Base-by-base conservation (phyloP, 2,329 filamentous ascomycete species). In the Hymenoscyphus scutula region DNA sequence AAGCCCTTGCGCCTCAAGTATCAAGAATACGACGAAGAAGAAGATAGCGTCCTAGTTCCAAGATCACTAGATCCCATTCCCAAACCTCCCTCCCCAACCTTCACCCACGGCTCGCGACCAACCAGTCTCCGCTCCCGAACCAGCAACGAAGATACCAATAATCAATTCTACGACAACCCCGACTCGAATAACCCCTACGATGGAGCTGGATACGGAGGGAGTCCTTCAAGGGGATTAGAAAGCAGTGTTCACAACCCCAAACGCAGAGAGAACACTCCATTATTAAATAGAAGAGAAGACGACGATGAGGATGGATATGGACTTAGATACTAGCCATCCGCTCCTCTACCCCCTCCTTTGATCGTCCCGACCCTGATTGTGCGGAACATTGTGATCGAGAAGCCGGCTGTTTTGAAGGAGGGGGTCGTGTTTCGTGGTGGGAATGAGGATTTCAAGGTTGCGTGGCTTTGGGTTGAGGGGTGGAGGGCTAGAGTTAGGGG, bases 401-500 rank as follows among this genome's bases (percentile, higher is more conserved):
- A 25, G 51, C 19, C 19, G 1, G 27, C 23, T 5, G 5, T 23
- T 15, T 53, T 30, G 13, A 29, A 23, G 15, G 56, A 48, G 10
- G 34, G 53, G n/a, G 30, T 56, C 57, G 15, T 10, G 23, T 37
- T 29, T n/a, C 2, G 48, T 1, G 62, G 56, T 3, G 41, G n/a
- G 3, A 60, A 57, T 3, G 56, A 38, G 13, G 64, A 66, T 4
- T 66, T 58, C 29, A 61, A 59, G 29, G 7, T 64, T 30, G 65
- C 69, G 1, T 67, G 60, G 62, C 19, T 68, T 30, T 71, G 65
- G 65, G 62, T 67, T 17, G 64, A 67, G 56, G 68, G 67, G 11
- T 69, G 67, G 64, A 62, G 65, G 25, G 63, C 64, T 10, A 61
- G 66, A 34, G 34, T 70, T 41, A 63, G 63, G 30, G 57, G 32